Base-by-base conservation (phyloP, 106 monocot species). In the Phalaenopsis aphrodite region DNA sequence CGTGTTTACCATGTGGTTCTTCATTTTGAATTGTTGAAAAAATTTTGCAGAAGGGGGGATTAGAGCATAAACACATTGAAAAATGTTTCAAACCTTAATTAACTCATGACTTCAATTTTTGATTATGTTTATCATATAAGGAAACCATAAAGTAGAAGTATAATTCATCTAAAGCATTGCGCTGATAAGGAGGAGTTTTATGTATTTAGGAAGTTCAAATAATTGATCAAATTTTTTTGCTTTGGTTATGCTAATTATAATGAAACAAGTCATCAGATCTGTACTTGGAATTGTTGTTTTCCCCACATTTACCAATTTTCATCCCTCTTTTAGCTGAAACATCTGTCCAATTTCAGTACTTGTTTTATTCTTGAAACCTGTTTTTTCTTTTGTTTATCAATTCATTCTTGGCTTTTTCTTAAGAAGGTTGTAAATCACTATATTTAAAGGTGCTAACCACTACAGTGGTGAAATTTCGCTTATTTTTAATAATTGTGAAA, bases 161-260 rank as follows among this genome's bases (percentile, higher is more conserved):
- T 69, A 69, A 14, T 69, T 69, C 64, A 41, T 69, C 14, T 4
- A 69, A 39, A 39, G 38, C 69, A 69, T 69, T 69, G 69, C 38
- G 23, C 64, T 65, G n/a, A 21, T 65, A 65, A 65, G 2, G 21
- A 5, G 17, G 9, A 65, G 24, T 23, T 23, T 65, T 65, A 65
- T 65, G 64, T 24, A 65, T 65, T 64, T 65, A 65, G 21, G 6
- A 65, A 65, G 64, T 65, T 65, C 64, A 65, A 65, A 65, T 65
- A 65, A 65, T 24, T 65, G n/a, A n/a, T 65, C 64, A 65, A 24
- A 65, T 65, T 23, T 65, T 65, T 4, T 23, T 65, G 2, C 2
- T 30, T 21, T 65, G 21, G 23, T 65, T 21, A 65, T 65, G 64
- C 1, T 52, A 52, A 52, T 52, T 10, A 12, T 52, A 52, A 52